Evolutionary conservation across 2,329 filamentous ascomycete genomes (phyloP).

Genomic region (Exophiala sp.): DNA sequence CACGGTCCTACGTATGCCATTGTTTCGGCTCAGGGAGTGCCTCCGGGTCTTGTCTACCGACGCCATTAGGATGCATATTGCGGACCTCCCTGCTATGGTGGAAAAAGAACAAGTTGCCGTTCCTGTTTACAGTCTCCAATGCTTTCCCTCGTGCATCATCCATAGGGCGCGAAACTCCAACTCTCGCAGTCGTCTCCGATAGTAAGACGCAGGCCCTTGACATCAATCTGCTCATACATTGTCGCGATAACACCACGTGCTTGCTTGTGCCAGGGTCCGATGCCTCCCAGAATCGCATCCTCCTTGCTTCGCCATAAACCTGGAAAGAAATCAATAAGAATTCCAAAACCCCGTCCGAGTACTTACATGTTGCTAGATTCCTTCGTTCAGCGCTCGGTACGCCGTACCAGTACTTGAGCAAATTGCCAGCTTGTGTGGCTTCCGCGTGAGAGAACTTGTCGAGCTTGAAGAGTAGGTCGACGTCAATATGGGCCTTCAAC

Average conservation of each 20-base stretch:
- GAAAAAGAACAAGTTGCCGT: not conserved
- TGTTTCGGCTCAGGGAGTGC: too few relatives aligned
- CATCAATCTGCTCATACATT: conserved; percentile 62
- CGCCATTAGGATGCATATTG: too few relatives aligned
- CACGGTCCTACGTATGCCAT: too few relatives aligned
- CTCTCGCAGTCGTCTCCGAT: conserved; percentile 62
- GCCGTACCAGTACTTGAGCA: conserved; percentile 95
- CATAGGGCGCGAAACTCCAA: conserved; percentile 47
- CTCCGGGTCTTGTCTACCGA: too few relatives aligned
- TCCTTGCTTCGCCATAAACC: conserved; percentile 62
- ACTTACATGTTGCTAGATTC: conserved; percentile 77
- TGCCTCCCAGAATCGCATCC: conserved; percentile 59
- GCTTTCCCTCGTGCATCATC: conserved; percentile 1
- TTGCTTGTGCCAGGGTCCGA: conserved; percentile 55
- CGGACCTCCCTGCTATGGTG: too few relatives aligned
- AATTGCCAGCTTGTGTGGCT: conserved; percentile 72
- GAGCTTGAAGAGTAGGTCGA: conserved; percentile 64
- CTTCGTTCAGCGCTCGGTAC: conserved; percentile 63
- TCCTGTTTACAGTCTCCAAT: not conserved
- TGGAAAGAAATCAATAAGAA: conserved; percentile 35
- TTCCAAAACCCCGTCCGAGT: not conserved
- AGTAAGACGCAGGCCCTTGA: conserved; percentile 61
- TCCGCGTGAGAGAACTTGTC: conserved; percentile 78
- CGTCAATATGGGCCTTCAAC: conserved; percentile 65
- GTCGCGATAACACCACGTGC: conserved; percentile 49